Percentiles rank a stretch among this genome's conserved stretches.
phyloP scores from a whole-genome alignment of 148 eudicot species.

The Persicaria tinctoria region DNA sequence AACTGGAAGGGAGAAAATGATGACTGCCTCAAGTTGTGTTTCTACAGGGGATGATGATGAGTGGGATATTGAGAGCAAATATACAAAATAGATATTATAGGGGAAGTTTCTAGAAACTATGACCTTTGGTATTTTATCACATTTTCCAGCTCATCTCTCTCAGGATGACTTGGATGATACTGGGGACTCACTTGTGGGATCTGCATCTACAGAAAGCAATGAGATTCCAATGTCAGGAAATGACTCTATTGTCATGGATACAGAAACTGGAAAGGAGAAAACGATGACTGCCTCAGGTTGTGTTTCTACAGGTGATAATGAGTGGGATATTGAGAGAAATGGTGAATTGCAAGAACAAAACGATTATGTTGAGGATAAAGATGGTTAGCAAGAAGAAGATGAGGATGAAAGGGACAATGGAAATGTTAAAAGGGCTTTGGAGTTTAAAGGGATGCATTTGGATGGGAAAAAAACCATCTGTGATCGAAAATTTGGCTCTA shows the following conservation, averaged over 20 bases:
- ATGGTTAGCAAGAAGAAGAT: conserved; percentile 75
- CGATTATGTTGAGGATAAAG: conserved; percentile 86
- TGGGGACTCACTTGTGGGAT: conserved; percentile 42
- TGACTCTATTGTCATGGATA: conserved; percentile 29
- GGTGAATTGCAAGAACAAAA: conserved; percentile 54
- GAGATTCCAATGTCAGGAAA: conserved; percentile 25
- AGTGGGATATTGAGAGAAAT: conserved; percentile 66
- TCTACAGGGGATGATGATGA: conserved; percentile 79
- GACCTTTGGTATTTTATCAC: conserved; percentile 15
- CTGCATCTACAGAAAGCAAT: conserved; percentile 36
- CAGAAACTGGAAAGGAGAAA: conserved; percentile 26
- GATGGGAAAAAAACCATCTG: conserved; percentile 38
- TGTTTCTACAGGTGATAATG: conserved; percentile 60
- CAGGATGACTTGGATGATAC: conserved; percentile 89
- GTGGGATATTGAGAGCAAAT: conserved; percentile 30
- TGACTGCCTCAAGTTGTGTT: conserved; percentile 32
- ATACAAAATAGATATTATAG: too few relatives aligned
- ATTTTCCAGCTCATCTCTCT: conserved; percentile 76
- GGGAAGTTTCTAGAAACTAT: too few relatives aligned
- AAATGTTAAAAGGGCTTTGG: conserved; percentile 40
- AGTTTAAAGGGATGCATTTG: conserved; percentile 55
- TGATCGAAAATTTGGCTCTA: conserved; percentile 61
- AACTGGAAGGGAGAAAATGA: conserved; percentile 23
- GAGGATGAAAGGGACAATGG: conserved; percentile 65
- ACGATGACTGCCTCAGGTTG: conserved; percentile 29